Base-by-base conservation (phyloP, 495 filamentous ascomycete genomes). In the Astrothelium subdiscretum region DNA sequence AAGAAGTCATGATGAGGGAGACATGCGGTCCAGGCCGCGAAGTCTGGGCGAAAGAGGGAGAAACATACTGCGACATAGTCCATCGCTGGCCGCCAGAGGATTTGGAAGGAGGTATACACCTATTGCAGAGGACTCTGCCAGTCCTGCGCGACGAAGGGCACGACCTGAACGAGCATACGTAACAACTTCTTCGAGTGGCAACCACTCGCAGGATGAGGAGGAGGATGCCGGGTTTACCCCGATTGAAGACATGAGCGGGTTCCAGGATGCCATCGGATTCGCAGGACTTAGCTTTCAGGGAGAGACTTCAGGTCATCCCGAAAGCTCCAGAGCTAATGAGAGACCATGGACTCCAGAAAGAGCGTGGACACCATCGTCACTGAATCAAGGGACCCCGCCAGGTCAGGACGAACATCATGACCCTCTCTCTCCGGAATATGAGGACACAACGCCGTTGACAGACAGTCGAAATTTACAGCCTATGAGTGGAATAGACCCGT, bases 191-290 rank as follows among this genome's bases (percentile, higher is more conserved):
- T 67, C 71, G 69, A 62, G 12, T 59, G 61, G 35, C 61, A 67
- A 70, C 43, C 66, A 70, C 31, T 70, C 71, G 62, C 66, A 70
- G 32, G 60, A 70, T 31, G 68, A 65, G 31, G 72, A 75, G 44
- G 72, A 77, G 32, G 74, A 77, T 54, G 77, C 72, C 31, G 67
- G 72, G 32, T 65, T 70, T 15, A 77, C 78, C 18, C 75, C 78
- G 1, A 62, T 82, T 52, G 80, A 80, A 12, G 73, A 77, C 67
- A 69, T 72, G 12, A 78, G 73, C 22, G 78, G 75, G 15, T 84
- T 87, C 62, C 83, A 84, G 59, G 76, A 76, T 48, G 84, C 84
- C 5, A 85, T 84, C 69, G 80, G 81, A 5, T 84, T 81, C 22
- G 74, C 84, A 43, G 83, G 82, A n/a, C 71, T 85, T 44, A 80